phyloP scores from a whole-genome alignment of 345 rosid genomes.

The Linum tenue region DNA sequence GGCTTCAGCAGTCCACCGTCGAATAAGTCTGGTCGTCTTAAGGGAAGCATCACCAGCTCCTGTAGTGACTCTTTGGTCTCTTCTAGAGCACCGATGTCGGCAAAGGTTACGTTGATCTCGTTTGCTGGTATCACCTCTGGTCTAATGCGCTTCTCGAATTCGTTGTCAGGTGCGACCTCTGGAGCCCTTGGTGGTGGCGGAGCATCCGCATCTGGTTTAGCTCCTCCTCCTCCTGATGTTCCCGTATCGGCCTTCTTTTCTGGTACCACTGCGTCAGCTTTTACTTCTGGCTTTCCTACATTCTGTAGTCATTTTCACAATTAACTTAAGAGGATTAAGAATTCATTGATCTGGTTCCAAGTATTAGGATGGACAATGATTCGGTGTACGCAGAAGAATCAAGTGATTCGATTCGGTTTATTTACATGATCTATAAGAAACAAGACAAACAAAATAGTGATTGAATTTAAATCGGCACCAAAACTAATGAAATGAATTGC shows the following conservation, averaged over 20 bases:
- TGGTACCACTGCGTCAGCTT: conserved; percentile 26
- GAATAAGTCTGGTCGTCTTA: conserved; percentile 82
- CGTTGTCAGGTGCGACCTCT: not conserved
- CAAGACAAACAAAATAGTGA: too few species aligned
- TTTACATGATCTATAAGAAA: too few species aligned
- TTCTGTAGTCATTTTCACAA: conserved; percentile 12
- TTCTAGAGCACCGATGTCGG: conserved; percentile 55
- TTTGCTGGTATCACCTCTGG: conserved; percentile 8
- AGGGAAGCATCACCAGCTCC: conserved; percentile 96
- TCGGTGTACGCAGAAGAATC: too few species aligned
- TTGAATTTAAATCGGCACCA: too few species aligned
- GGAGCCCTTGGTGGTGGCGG: conserved; percentile 33
- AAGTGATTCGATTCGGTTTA: too few species aligned
- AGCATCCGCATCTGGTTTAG: conserved; percentile 25
- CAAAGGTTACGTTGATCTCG: conserved; percentile 1
- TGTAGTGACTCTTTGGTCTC: conserved; percentile 88
- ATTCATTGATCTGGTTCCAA: too few species aligned
- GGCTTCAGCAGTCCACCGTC: conserved; percentile 83
- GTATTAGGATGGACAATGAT: too few species aligned
- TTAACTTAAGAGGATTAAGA: conserved; percentile 27
- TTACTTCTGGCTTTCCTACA: conserved; percentile 31
- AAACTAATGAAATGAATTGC: too few species aligned
- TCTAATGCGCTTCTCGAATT: conserved; percentile 2
- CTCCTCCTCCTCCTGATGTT: conserved; percentile 27
- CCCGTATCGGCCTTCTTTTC: conserved; percentile 39